Percentiles rank a stretch among this genome's conserved stretches.
These are phyloP conservation scores for Crucibulum parvulum DNA, from an alignment of 1,284 basidiomycete genomes.

Conservation along the genomic window DNA sequence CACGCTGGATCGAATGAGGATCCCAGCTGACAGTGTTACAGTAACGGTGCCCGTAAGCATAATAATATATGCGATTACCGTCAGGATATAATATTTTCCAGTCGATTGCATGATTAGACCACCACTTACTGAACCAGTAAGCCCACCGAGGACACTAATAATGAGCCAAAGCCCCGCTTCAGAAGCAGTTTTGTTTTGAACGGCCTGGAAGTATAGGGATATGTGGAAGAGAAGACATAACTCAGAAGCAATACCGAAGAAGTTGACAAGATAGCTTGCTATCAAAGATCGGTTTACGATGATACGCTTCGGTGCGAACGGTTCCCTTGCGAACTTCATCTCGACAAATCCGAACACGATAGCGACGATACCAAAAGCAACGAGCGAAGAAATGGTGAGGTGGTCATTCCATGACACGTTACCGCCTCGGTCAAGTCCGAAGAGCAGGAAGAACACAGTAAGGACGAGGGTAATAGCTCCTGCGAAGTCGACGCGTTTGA, in stretches of 20 bases:
- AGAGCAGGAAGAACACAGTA: conserved; percentile 59
- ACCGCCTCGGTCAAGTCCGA: conserved; percentile 63
- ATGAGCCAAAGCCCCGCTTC: conserved; percentile 59
- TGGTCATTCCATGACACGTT: conserved; percentile 60
- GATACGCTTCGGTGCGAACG: conserved; percentile 63
- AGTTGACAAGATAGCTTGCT: conserved; percentile 63
- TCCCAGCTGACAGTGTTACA: conserved; percentile 47
- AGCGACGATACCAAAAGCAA: conserved; percentile 36
- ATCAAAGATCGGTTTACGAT: conserved; percentile 55
- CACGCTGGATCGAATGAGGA: conserved; percentile 38
- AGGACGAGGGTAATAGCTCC: conserved; percentile 59
- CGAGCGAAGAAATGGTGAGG: conserved; percentile 39
- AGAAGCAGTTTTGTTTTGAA: conserved; percentile 49
- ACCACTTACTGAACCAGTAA: conserved; percentile 55
- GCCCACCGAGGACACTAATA: conserved; percentile 50
- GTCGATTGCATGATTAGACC: conserved; percentile 64
- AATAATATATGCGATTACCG: conserved; percentile 46
- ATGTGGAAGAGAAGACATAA: conserved; percentile 60
- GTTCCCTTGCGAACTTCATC: conserved; percentile 56
- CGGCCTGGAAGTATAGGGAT: conserved; percentile 65
- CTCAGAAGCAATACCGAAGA: conserved; percentile 55
- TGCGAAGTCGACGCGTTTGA: conserved; percentile 64
- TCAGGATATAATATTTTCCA: conserved; percentile 62
- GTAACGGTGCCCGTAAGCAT: conserved; percentile 48
- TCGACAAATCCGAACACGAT: conserved; percentile 46